Conservation (phyloP, 257 asterid genomes). For the Parsonsia alboflavescens region DNA sequence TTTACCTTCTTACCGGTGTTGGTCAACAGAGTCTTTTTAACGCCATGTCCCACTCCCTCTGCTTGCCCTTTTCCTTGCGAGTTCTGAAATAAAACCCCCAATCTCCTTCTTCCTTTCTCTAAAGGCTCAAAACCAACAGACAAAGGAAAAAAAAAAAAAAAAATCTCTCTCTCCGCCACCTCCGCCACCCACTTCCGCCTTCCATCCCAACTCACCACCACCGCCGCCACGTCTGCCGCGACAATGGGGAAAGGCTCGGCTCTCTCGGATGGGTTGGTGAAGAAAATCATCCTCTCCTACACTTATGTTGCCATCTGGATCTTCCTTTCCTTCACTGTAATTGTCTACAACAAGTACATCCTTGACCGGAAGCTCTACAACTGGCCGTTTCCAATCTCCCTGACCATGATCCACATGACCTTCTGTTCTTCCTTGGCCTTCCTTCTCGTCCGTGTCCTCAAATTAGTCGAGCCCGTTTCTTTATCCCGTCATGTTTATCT, state of each 20-base stretch:
- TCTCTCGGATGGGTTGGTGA: slow-evolving; percentile 50
- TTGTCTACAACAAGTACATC: slow-evolving; percentile 74
- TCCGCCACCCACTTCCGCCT: neutral
- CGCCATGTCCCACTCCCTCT: neutral
- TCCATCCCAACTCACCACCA: slow-evolving; percentile 15
- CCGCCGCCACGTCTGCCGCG: slow-evolving; percentile 18
- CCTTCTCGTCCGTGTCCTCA: slow-evolving; percentile 52
- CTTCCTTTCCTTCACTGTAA: slow-evolving; percentile 68
- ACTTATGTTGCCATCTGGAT: slow-evolving; percentile 64
- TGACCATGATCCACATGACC: slow-evolving; percentile 75
- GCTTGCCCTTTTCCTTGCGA: neutral
- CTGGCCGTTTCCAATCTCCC: slow-evolving; percentile 78
- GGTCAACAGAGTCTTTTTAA: neutral
- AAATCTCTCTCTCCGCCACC: neutral
- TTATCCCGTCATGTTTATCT: slow-evolving; percentile 52
- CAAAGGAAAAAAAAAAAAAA: too few species aligned
- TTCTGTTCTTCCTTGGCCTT: slow-evolving; percentile 70
- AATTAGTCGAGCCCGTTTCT: slow-evolving; percentile 57
- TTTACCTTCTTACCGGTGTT: neutral
- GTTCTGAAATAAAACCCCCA: neutral
- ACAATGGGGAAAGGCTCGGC: slow-evolving; percentile 54
- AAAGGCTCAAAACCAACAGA: neutral
- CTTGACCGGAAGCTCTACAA: slow-evolving; percentile 64
- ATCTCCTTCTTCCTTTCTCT: neutral
- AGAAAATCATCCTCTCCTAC: slow-evolving; percentile 57